phyloP scores from a whole-genome alignment of 495 filamentous ascomycete species.

The Xylaria longipes region DNA sequence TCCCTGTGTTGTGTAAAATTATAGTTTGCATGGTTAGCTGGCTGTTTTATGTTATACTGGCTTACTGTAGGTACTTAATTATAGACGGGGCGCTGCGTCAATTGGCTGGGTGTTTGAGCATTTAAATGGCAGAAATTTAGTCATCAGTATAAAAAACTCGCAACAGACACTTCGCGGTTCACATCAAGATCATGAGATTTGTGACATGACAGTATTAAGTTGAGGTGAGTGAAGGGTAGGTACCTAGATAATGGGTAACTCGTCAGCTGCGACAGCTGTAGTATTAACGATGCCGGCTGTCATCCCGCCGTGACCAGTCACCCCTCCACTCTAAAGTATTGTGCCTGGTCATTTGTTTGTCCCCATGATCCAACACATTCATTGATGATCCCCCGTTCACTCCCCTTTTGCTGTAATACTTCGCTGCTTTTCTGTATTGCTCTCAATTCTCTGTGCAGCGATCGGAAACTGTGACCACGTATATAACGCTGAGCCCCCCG shows the following conservation, averaged over 20 bases:
- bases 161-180: background rate
- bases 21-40: background rate
- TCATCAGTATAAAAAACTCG: background rate
- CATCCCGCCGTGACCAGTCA: background rate
- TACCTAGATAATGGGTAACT: background rate
- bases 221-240: too few species aligned
- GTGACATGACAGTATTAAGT: background rate
- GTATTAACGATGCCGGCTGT: background rate
- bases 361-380: background rate
- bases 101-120: background rate
- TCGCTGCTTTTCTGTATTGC: background rate
- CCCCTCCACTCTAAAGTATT: background rate
- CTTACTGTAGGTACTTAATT: background rate
- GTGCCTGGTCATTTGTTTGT: background rate
- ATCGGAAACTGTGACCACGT: background rate
- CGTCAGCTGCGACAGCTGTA: background rate
- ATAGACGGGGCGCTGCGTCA: background rate
- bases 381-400: background rate
- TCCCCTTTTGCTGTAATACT: conserved; percentile 1
- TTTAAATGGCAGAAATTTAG: background rate
- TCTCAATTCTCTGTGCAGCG: background rate
- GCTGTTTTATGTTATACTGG: background rate
- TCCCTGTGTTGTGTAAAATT: background rate
- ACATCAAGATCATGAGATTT: background rate
- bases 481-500: background rate